Base-by-base conservation (phyloP, 1,139 yeast genomes). In the Lodderomyces parapsilosis region DNA sequence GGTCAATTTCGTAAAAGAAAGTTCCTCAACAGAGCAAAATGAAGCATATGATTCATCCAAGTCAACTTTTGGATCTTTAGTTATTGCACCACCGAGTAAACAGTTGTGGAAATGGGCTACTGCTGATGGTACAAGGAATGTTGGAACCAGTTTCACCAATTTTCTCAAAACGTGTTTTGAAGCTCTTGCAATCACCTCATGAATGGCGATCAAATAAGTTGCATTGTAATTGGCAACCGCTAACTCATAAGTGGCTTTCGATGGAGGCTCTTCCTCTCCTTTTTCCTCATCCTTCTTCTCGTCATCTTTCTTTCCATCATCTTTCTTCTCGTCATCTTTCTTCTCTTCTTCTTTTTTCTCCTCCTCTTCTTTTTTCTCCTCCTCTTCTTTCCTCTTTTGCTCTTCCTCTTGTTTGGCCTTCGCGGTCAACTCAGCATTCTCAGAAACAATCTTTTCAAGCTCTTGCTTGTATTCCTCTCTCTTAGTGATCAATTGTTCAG, bases 171-270 rank as follows among this genome's bases (percentile, higher is more conserved):
- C 63, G 58, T 89, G 96, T 66, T 93, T 93, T 39, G 79, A 65
- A 18, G 90, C 78, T 68, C 99, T 83, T 14, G 93, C 75, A 54
- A 89, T 64, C 74, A 89, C 82, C 63, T 90, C 96, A 49, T 80
- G 79, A 38, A 78, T 66, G 19, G 82, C 62, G 41, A 86, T 62
- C 13, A 56, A 58, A 48, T 74, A 64, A 39, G 86, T 71, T 23
- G 83, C 65, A 15, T 65, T 58, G 48, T 73, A 70, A 49, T 74
- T 68, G 18, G 79, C 71, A 37, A 63, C 50, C 17, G 59, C 59
- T 15, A 80, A 76, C 42, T 68, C 69, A 50, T 76, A 68, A 40
- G 70, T 64, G 11, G 77, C 74, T 23, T 62, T 57, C 8, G 78
- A 58, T 33, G 59, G 52, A 44, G 56, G 60, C 30, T 71, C 59